Base-by-base conservation (phyloP, 768 basidiomycete genomes). In the Boletus rufocinnamomeus region DNA sequence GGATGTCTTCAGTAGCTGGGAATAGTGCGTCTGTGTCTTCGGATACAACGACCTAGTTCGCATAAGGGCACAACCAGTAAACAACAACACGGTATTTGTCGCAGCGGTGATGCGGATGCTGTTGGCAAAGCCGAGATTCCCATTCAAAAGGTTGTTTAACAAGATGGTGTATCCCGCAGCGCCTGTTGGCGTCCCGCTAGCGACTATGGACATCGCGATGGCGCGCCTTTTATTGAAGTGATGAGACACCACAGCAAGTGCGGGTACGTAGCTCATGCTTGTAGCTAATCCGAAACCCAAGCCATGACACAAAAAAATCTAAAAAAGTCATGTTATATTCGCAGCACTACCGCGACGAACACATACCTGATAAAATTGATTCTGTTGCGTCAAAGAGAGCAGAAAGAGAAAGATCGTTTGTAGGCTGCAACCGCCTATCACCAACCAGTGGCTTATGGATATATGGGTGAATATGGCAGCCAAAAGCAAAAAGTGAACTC, bases 71-170 rank as follows among this genome's bases (percentile, higher is more conserved):
- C 67, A 68, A 14, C 71, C 78, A 32, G 72, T 55, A 6, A 76
- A 32, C 40, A 82, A 63, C 14, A 80, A 58, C 2, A 75, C 73
- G 10, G 73, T 66, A 32, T 73, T 77, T 46, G 80, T 58, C 40
- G 71, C 78, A 19, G 80, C 79, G 32, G 78, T 79, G 16, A 76
- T 75, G 34, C 77, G 78, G 38, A 81, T 80, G 51, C 78, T 79
- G 50, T 71, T 74, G 37, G 75, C 71, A 28, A 82, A 84, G 78
- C 54, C 62, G 19, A 67, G 44, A 37, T 30, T 27, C 25, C 59
- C 47, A 54, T 54, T 50, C 52, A 49, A 58, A 21, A 66, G 63
- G 11, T 59, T 63, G 57, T 74, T 74, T 57, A 73, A 77, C 66
- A 59, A 60, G 35, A 53, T 68, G 66, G 47, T 70, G 58, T 58